Evolutionary conservation across 2,329 filamentous ascomycete species (phyloP), one percentile per base, ranked within the genome.

Genomic region (Tolypocladium pustulatum): DNA sequence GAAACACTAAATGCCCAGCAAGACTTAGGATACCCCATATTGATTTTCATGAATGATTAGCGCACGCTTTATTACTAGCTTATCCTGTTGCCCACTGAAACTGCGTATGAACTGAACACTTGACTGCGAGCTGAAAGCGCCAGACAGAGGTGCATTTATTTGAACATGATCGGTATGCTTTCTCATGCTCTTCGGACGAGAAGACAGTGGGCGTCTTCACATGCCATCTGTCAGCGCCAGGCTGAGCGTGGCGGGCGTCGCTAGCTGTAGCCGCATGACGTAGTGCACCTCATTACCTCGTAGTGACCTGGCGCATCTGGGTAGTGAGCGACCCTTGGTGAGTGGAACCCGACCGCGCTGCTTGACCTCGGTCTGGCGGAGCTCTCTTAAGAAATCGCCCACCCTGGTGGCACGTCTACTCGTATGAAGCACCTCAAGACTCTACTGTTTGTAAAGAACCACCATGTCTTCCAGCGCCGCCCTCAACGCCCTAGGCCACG

Each of bases 401-500:
- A 5, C 46, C 13, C 46, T 17, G 6, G 12, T 27, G 25, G 25
- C 46, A 30, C 46, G 46, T 49, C 46, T 17, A 17, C 5, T n/a
- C n/a, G n/a, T n/a, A n/a, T n/a, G 27, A 20, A 30, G 46, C 46
- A 30, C 46, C 27, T 51, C 49, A 34, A 22, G 22, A 1, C 38
- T 51, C 17, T 51, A 22, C 20, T 32, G 49, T n/a, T n/a, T 12
- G 49, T 15, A n/a, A 6, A 52, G 30, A 2, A 34, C 30, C 30
- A 17, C 12, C 25, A 71, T 71, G 71, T 61, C 64, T 60, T 77
- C 67, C 36, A 65, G 65, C 40, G 67, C 68, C 52, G 71, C 67
- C 30, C 81, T 94, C 5, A 88, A 89, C 55, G 89, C 90, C 38
- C 76, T 96, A 10, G 88, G 90, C 52, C 91, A 96, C 76, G 91